Percentiles rank a stretch among this genome's conserved stretches.
Conservation (phyloP, 2,329 filamentous ascomycete species). For the Hypomyces rosellus region DNA sequence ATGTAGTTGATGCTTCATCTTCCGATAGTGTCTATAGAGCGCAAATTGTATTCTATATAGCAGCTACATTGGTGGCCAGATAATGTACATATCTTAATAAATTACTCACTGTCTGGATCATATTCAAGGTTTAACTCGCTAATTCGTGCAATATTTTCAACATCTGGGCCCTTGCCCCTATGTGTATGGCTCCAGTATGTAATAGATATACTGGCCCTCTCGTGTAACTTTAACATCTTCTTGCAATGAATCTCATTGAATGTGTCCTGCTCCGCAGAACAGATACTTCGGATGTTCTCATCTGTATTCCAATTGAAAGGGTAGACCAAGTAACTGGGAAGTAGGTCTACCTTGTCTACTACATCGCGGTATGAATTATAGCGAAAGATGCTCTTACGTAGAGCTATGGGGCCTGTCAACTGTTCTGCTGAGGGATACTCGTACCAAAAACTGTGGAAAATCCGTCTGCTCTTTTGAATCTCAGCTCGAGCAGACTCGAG, state of each 20-base stretch:
- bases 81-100: no score
- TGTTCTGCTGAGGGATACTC: conserved; percentile 12
- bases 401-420: conserved; percentile 14
- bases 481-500: conserved; percentile 13
- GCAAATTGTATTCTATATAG: no score
- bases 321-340: conserved; percentile 1
- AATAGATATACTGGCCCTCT: conserved; percentile 6
- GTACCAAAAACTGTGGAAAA: conserved; percentile 1
- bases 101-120: conserved; percentile 17
- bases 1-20: background rate
- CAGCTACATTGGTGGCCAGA: no score
- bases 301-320: conserved; percentile 3
- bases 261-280: background rate
- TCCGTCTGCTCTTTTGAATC: conserved; percentile 6
- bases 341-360: background rate
- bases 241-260: conserved; percentile 3
- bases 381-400: conserved; percentile 9
- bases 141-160: conserved; percentile 19
- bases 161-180: conserved; percentile 4
- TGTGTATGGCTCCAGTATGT: conserved; percentile 8
- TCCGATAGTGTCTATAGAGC: no score
- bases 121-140: conserved; percentile 30
- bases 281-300: background rate
- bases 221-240: background rate
- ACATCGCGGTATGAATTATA: no score